Base-by-base conservation (phyloP, 139 green algal species). In the Eudorina sp. region DNA sequence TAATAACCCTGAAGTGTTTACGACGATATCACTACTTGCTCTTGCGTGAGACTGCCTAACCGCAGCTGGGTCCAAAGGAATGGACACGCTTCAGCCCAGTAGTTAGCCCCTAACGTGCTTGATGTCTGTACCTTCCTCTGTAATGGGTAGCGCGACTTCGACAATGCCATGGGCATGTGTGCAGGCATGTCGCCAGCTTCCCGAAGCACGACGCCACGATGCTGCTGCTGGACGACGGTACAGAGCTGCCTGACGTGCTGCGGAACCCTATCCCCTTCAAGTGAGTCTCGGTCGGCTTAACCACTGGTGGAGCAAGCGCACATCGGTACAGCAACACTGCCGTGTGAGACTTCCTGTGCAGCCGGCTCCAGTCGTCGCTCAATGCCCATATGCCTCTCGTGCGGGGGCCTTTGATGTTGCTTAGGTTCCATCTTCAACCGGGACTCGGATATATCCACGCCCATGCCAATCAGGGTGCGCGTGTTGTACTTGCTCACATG, bases 401-500 rank as follows among this genome's bases (percentile, higher is more conserved):
- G 51, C 51, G 51, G 51, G 13, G 51, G 51, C 51, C 51, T 58
- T 58, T 58, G 51, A 58, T 73, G 31, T 73, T 31, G 64, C 31
- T 43, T 41, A 19, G 27, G 64, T 46, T 31, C 9, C 31, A n/a
- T 36, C 68, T 25, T 76, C 36, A 8, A 53, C 27, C 4, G 38
- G 41, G 18, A 34, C 41, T 11, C 34, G 40, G 69, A 36, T 41
- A 36, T 41, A 21, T 46, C 13, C 8, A 41, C 21, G 11, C 18
- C 13, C 25, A 25, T 53, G 38, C 19, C 38, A n/a, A n/a, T 38
- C 16, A 51, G 68, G 36, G 38, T 76, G 8, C 40, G 34, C 38
- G 27, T 76, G 68, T 76, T 76, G 68, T 73, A 76, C 68, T 76
- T 76, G 68, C 68, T 76, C 68, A 76, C 38, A n/a, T 31, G 68